A percentile compares a stretch with the other conserved stretches of the same genome.
These are phyloP conservation scores for Paspalum vaginatum DNA, from an alignment of 176 grass and related monocot species.

Conservation along the genomic window DNA sequence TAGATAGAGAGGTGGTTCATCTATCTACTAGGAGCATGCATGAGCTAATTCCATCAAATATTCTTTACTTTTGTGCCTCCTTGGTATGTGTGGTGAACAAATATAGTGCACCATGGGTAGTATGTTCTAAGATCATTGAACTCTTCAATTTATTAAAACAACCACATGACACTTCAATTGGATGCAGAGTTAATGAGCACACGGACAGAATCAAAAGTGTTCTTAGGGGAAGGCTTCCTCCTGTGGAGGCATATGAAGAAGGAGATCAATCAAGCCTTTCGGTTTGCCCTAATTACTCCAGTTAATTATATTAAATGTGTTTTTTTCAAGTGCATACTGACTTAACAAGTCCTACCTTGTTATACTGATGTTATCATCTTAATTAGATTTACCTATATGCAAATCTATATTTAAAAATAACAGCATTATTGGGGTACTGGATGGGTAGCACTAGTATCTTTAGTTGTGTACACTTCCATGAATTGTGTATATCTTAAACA, in stretches of 20 bases:
- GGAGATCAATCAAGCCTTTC: constrained; percentile 69
- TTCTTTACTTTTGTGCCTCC: not conserved
- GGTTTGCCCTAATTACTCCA: constrained; percentile 50
- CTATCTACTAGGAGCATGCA: not conserved
- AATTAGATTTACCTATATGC: constrained; percentile 29
- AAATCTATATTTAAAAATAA: not conserved
- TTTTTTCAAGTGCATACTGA: constrained; percentile 30
- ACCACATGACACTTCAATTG: constrained; percentile 28
- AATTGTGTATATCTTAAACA: constrained; percentile 7
- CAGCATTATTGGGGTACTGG: not conserved
- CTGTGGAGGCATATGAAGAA: constrained; percentile 67
- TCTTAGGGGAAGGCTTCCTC: constrained; percentile 65
- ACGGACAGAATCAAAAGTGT: constrained; percentile 72
- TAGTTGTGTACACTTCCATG: constrained; percentile 1
- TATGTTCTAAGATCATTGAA: constrained; percentile 22
- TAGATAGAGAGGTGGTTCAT: not conserved
- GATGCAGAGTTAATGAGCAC: constrained; percentile 74
- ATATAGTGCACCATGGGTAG: not conserved
- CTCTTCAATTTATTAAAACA: constrained; percentile 6
- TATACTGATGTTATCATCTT: constrained; percentile 7
- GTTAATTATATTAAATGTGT: constrained; percentile 20
- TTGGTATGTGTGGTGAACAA: not conserved
- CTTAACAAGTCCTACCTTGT: constrained; percentile 6
- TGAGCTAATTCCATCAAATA: not conserved
- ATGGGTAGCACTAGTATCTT: constrained; percentile 8